Base-by-base conservation (phyloP, 345 rosid genomes). In the Populus deltoides region DNA sequence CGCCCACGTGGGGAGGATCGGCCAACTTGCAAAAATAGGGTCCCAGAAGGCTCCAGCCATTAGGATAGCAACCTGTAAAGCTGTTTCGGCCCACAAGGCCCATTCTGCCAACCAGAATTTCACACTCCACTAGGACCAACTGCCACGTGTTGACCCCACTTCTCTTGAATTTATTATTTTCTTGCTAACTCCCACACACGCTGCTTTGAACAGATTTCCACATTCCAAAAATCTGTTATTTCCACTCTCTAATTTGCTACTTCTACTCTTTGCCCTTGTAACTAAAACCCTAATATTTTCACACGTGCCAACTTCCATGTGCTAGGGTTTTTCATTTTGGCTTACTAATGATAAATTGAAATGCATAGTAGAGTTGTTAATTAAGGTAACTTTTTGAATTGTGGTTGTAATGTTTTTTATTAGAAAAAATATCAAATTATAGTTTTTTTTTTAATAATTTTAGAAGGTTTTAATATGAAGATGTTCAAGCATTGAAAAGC, bases 31-130 rank as follows among this genome's bases (percentile, higher is more conserved):
- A 66, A 70, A 51, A 80, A 33, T 0, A 33, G 36, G 36, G 36
- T 33, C 77, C 71, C 72, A 35, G 57, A 69, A 16, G 72, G 41
- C 80, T 33, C 82, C 55, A 75, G 33, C 77, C 76, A 66, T 83
- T 6, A 78, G 85, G 81, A 84, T 85, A 68, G 89, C 69, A 81
- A 86, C 83, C 77, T 69, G 76, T 18, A 78, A 78, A 79, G 81
- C 84, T 36, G 81, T 59, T 71, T 53, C 75, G 78, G 80, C 82
- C 88, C 87, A 75, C 85, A 41, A 36, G 82, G 84, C 90, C 92
- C 93, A 84, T 81, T 15, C 87, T 38, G 86, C 90, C 90, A 87
- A 71, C 90, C 51, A 73, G 63, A 70, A 70, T 49, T 63, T 76
- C 81, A 17, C 72, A 20, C 80, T 31, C 7, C 67, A 7, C 74